These are phyloP conservation scores for Fusarium fracticaudum DNA, from an alignment of 2,329 filamentous ascomycete genomes.

Conservation along the genomic window DNA sequence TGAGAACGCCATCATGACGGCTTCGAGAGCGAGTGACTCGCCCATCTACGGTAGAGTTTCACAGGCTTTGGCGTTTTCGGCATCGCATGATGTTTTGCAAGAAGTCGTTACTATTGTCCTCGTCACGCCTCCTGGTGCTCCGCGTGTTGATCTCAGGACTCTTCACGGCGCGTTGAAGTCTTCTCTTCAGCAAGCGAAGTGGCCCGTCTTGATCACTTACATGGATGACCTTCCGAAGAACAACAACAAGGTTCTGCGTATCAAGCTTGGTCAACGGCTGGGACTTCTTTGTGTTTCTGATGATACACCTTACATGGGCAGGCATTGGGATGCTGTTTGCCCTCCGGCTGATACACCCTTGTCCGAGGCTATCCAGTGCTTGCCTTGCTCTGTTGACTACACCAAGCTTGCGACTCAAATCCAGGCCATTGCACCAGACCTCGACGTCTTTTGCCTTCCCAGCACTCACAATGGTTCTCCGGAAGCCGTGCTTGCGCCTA, in stretches of 20 bases:
- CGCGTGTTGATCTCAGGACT: not conserved
- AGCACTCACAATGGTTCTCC: not conserved
- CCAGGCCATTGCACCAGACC: fast-evolving
- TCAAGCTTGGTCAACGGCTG: not conserved
- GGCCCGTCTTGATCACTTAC: not conserved
- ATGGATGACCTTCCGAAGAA: constrained; percentile 11
- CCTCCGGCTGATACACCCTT: not conserved
- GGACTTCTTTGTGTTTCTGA: not conserved
- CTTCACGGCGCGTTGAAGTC: not conserved
- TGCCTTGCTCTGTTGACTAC: not conserved
- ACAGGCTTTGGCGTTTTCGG: not conserved
- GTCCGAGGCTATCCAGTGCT: not conserved
- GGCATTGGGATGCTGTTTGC: not conserved
- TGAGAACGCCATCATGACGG: constrained; percentile 15
- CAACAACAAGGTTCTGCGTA: constrained; percentile 7
- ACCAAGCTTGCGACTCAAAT: not conserved
- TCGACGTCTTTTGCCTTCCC: not conserved
- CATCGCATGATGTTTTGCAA: constrained; percentile 1
- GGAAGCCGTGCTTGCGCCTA: not conserved
- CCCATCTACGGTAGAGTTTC: not conserved
- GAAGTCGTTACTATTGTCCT: not conserved
- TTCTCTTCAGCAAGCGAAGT: constrained; percentile 1
- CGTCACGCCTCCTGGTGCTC: not conserved
- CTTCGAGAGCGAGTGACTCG: not conserved
- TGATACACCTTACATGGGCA: not conserved